Base-by-base conservation (phyloP, 495 filamentous ascomycete genomes). In the Cladorrhinum samala region DNA sequence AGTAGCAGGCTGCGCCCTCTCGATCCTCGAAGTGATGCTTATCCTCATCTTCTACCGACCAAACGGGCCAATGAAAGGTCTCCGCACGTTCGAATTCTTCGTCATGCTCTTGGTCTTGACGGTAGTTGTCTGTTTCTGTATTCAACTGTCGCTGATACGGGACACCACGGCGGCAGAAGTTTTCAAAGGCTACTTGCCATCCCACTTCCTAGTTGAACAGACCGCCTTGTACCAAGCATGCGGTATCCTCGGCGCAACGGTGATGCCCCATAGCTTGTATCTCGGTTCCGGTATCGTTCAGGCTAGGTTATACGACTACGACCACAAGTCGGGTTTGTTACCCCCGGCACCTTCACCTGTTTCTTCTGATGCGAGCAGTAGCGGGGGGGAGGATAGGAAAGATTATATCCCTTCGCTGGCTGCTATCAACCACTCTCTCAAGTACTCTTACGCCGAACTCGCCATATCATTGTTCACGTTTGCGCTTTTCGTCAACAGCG, bases 241-340 rank as follows among this genome's bases (percentile, higher is more conserved):
- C 62, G 91, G 90, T 52, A 96, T 96, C 57, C 78, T 96, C 9
- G 91, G 91, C 19, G 91, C 91, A 14, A 96, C 91, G 2, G 89
- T 96, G 19, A 96, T 96, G 91, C 91, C 91, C 3, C 91, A 96
- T 67, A 88, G 84, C 45, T 77, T 96, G 24, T 95, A 90, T 60
- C 78, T 96, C 6, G 91, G 91, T n/a, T 89, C 84, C 43, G 91
- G 89, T 9, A 85, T 95, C 43, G 88, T 95, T 0, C 88, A 95
- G 66, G 73, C 87, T 9, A 84, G 91, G 8, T 82, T 96, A 2
- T 78, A 79, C 47, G 85, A 92, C 40, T 95, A 86, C 60, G 91
- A 96, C 65, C 64, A 72, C 19, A 76, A 74, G 40, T 63, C 68
- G 13, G 83, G 84, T n/a, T 76, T 84, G 27, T 72, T 82, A 9